phyloP scores from a whole-genome alignment of 2,329 filamentous ascomycete genomes.

The Coniosporium tulheliwenetii region DNA sequence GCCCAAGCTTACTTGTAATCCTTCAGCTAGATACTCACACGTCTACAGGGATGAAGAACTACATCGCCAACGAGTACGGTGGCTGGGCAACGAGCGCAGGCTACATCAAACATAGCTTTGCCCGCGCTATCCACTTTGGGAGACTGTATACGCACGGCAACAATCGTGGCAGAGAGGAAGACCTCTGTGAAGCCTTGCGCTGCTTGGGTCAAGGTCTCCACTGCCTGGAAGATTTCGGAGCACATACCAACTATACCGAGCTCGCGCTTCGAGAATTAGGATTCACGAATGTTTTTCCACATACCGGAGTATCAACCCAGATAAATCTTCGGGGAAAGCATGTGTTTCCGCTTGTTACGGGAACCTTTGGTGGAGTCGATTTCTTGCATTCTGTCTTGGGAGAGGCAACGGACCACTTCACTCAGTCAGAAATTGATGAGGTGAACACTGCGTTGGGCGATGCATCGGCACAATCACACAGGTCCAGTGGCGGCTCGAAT shows the following conservation, averaged over 20 bases:
- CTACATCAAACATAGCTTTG: slow-evolving; percentile 32
- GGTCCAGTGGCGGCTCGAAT: slow-evolving; percentile 14
- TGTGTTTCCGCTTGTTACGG: slow-evolving; percentile 36
- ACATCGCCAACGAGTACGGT: slow-evolving; percentile 82
- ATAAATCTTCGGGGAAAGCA: slow-evolving; percentile 30
- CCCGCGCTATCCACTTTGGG: slow-evolving; percentile 32
- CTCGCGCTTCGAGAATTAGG: slow-evolving; percentile 36
- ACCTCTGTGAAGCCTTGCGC: slow-evolving; percentile 31
- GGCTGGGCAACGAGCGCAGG: slow-evolving; percentile 81
- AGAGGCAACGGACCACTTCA: slow-evolving; percentile 33
- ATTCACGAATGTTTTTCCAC: slow-evolving; percentile 34
- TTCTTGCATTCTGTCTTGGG: slow-evolving; percentile 35
- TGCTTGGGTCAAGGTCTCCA: slow-evolving; percentile 37
- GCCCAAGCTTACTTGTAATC: neutral
- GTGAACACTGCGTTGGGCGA: slow-evolving; percentile 27
- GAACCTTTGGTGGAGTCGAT: slow-evolving; percentile 37
- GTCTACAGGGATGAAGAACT: slow-evolving; percentile 82
- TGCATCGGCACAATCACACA: slow-evolving; percentile 17
- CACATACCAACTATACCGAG: slow-evolving; percentile 40
- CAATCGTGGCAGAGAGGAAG: slow-evolving; percentile 24
- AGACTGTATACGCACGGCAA: slow-evolving; percentile 28
- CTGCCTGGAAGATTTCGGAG: slow-evolving; percentile 38
- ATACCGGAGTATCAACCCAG: slow-evolving; percentile 30
- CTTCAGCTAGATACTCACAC: neutral
- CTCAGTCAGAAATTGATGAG: slow-evolving; percentile 31